Conservation (phyloP, 768 basidiomycete genomes). For the Mrakia hoshinonis region DNA sequence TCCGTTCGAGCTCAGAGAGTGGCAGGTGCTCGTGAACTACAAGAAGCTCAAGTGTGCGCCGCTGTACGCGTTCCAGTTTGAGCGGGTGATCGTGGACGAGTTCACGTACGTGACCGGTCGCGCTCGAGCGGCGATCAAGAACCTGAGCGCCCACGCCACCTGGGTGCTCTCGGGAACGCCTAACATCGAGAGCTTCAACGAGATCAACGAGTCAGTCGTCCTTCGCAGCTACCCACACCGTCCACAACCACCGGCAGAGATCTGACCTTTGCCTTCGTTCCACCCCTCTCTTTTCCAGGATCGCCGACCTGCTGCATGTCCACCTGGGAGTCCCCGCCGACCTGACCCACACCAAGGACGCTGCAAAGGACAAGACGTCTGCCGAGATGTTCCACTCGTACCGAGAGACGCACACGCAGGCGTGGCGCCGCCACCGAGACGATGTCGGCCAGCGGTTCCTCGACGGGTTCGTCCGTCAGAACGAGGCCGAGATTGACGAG, state of each 20-base stretch:
- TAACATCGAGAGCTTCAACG: slow-evolving; percentile 79
- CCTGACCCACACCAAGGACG: slow-evolving; percentile 60
- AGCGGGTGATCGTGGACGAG: slow-evolving; percentile 7
- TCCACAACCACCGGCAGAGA: not conserved
- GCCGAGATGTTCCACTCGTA: slow-evolving; percentile 94
- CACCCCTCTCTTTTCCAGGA: slow-evolving; percentile 13
- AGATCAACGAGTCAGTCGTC: slow-evolving; percentile 58
- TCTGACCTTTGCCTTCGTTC: slow-evolving; percentile 49
- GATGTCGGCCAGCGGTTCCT: slow-evolving; percentile 58
- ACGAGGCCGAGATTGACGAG: slow-evolving; percentile 93
- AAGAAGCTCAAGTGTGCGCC: not conserved
- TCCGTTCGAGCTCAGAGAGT: not conserved
- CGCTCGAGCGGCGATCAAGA: slow-evolving; percentile 51
- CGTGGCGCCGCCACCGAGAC: slow-evolving; percentile 87
- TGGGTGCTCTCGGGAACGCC: slow-evolving; percentile 98
- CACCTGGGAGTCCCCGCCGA: slow-evolving; percentile 89
- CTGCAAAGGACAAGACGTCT: slow-evolving; percentile 70
- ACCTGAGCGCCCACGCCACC: slow-evolving; percentile 63
- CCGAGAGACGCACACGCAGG: slow-evolving; percentile 81
- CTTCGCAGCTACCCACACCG: too few relatives aligned
- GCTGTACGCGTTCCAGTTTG: not conserved
- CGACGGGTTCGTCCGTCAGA: slow-evolving; percentile 50
- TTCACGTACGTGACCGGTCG: slow-evolving; percentile 17
- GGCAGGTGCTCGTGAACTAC: not conserved
- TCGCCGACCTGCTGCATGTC: slow-evolving; percentile 54